Conservation (phyloP, 2,329 filamentous ascomycete species). For the Pseudogymnoascus pannorum region DNA sequence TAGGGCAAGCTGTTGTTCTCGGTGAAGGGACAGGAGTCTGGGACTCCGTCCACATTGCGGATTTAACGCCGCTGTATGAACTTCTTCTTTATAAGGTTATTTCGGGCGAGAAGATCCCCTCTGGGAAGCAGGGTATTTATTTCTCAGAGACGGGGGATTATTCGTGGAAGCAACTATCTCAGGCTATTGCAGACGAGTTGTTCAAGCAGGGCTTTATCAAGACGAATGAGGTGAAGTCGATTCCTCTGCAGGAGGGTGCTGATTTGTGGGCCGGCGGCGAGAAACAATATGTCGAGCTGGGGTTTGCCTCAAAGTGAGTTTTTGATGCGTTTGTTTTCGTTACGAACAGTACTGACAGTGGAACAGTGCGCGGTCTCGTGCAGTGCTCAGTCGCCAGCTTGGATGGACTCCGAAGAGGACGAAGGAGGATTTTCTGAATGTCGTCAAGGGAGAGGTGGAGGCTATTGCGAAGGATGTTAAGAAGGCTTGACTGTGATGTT, state of each 20-base stretch:
- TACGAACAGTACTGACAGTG: neutral
- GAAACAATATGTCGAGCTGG: constrained; percentile 28
- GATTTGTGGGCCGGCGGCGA: constrained; percentile 19
- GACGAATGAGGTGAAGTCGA: constrained; percentile 22
- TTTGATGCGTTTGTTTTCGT: neutral
- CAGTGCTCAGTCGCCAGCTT: constrained; percentile 17
- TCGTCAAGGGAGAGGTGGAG: neutral
- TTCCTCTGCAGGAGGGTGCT: constrained; percentile 27
- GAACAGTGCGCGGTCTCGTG: constrained; percentile 19
- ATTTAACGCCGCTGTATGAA: constrained; percentile 37
- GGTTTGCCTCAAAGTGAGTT: constrained; percentile 26
- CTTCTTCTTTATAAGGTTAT: constrained; percentile 31
- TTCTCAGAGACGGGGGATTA: constrained; percentile 36
- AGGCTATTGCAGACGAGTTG: constrained; percentile 30
- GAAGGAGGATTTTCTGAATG: constrained; percentile 14
- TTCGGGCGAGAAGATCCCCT: constrained; percentile 26
- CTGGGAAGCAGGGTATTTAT: constrained; percentile 34
- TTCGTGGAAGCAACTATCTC: constrained; percentile 34
- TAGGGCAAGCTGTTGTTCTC: constrained; percentile 28
- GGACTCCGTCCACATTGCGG: constrained; percentile 39
- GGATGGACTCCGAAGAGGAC: constrained; percentile 17
- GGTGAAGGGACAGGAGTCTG: constrained; percentile 33
- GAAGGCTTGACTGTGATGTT: neutral
- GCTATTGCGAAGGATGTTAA: neutral
- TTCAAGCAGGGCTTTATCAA: constrained; percentile 27